These are phyloP conservation scores for Mortierella sp. DNA, from an alignment of 371 early-diverging fungal species.

Conservation along the genomic window DNA sequence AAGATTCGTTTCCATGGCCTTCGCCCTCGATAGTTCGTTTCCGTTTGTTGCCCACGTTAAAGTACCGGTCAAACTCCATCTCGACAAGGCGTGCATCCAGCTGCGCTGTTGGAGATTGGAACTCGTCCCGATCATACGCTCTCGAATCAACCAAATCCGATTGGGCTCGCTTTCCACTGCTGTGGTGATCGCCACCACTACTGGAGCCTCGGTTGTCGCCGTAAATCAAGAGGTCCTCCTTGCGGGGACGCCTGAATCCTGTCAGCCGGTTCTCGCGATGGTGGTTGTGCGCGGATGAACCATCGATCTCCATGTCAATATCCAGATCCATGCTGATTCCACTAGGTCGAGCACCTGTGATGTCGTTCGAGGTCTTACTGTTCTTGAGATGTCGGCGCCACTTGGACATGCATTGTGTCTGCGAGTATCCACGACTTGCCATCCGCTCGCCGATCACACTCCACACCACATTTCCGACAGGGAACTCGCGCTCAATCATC, in stretches of 20 bases:
- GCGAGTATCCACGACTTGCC: constrained; percentile 53
- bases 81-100: constrained; percentile 39
- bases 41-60: constrained; percentile 43
- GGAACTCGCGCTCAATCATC: constrained; percentile 53
- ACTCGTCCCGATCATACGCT: constrained; percentile 6
- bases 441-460: constrained; percentile 53
- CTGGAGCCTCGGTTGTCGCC: constrained; percentile 8
- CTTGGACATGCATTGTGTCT: constrained; percentile 58
- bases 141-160: constrained; percentile 23
- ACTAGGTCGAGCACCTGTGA: constrained; percentile 7
- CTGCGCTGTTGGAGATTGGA: constrained; percentile 3
- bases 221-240: constrained; percentile 15
- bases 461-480: constrained; percentile 58
- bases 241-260: constrained; percentile 14
- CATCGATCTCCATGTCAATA: constrained; percentile 24
- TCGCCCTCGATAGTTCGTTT: constrained; percentile 17
- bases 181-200: background rate
- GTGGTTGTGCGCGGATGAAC: background rate
- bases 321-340: constrained; percentile 33
- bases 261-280: constrained; percentile 1
- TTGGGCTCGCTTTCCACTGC: constrained; percentile 27
- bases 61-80: constrained; percentile 54
- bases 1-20: background rate
- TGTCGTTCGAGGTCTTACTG: constrained; percentile 39
- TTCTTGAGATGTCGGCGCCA: constrained; percentile 56